phyloP scores from a whole-genome alignment of 2,329 filamentous ascomycete genomes.

The Delphinella strobiligena region DNA sequence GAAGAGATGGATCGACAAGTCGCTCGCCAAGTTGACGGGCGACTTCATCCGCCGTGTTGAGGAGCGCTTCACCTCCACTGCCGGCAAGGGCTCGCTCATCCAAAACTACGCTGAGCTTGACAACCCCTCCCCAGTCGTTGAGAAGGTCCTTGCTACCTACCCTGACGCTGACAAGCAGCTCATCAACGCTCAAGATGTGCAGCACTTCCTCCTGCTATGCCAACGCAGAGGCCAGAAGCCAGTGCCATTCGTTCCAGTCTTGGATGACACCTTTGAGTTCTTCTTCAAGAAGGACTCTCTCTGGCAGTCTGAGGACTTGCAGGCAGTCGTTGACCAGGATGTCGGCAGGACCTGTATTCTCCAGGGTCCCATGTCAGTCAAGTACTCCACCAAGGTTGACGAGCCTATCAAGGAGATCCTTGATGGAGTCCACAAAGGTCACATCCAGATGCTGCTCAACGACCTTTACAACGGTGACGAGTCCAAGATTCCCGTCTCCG shows the following conservation, averaged over 20 bases:
- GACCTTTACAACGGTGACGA: conserved; percentile 71
- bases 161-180: conserved; percentile 80
- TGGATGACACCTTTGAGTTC: conserved; percentile 96
- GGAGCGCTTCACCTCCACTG: conserved; percentile 73
- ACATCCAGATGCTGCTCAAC: conserved; percentile 66
- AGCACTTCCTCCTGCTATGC: conserved; percentile 90
- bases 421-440: conserved; percentile 76
- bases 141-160: conserved; percentile 69
- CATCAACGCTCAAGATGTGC: conserved; percentile 96
- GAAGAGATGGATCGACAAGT: conserved; percentile 80
- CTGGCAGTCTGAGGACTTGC: conserved; percentile 97
- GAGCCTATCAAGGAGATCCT: conserved; percentile 94
- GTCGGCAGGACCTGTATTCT: conserved; percentile 93
- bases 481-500: conserved; percentile 65
- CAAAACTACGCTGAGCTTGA: conserved; percentile 85
- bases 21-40: conserved; percentile 69
- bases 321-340: conserved; percentile 90
- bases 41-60: conserved; percentile 96
- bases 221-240: conserved; percentile 90
- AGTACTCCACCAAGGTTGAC: conserved; percentile 78
- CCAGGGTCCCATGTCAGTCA: conserved; percentile 85
- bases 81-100: conserved; percentile 66
- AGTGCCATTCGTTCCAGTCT: conserved; percentile 85
- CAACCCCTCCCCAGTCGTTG: conserved; percentile 64
- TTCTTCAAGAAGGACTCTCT: conserved; percentile 99